A percentile compares a stretch with the other conserved stretches of the same genome.
These are phyloP conservation scores for Myriosclerotinia curreyana DNA, from an alignment of 2,329 filamentous ascomycete genomes.

Conservation along the genomic window DNA sequence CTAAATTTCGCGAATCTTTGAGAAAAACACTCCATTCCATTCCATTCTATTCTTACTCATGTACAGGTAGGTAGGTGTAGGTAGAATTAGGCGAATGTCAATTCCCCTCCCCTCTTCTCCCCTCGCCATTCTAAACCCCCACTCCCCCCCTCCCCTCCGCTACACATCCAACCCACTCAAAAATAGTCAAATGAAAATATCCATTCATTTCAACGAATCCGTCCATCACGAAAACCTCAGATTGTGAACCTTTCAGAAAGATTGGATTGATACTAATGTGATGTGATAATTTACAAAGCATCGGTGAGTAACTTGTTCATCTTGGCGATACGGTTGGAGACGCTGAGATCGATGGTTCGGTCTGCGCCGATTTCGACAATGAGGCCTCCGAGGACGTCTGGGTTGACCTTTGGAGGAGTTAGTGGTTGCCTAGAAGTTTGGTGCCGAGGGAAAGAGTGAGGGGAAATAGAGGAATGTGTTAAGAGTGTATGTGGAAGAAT, in stretches of 20 bases:
- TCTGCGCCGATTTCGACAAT: slow-evolving; percentile 88
- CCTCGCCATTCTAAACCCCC: background rate
- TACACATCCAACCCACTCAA: background rate
- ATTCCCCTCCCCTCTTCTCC: background rate
- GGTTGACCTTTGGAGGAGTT: slow-evolving; percentile 63
- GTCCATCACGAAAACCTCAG: background rate
- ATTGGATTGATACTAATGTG: background rate
- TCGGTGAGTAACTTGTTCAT: slow-evolving; percentile 99
- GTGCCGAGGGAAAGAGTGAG: background rate
- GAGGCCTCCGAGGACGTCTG: slow-evolving; percentile 89
- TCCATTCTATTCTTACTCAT: slow-evolving; percentile 24
- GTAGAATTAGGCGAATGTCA: slow-evolving; percentile 12
- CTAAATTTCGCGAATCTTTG: background rate
- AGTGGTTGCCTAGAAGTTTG: background rate
- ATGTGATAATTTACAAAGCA: slow-evolving; percentile 71
- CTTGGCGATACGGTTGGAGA: slow-evolving; percentile 91
- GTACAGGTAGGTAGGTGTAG: slow-evolving; percentile 23
- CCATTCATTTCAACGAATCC: slow-evolving; percentile 5
- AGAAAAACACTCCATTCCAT: slow-evolving; percentile 8
- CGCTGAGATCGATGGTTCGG: slow-evolving; percentile 95
- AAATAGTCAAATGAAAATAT: background rate
- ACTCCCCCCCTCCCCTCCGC: background rate
- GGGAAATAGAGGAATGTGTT: too few species aligned
- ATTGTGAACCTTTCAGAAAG: slow-evolving; percentile 33
- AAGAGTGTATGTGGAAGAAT: background rate